Base-by-base conservation (phyloP, 108 stramenopile genomes). In the Cyclotella sp. region DNA sequence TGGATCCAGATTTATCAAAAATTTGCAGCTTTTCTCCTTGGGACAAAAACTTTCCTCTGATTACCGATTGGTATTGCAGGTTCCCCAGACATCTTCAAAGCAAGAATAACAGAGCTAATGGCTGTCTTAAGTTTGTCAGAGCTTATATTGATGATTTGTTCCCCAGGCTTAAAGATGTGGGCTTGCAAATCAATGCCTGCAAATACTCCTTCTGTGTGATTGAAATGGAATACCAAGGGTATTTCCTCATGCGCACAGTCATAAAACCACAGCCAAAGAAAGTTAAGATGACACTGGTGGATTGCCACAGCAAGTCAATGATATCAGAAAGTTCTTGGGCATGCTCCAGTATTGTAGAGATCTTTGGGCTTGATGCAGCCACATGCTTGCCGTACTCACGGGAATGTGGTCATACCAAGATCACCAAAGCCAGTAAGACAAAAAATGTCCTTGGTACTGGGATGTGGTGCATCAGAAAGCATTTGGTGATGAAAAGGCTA, bases 261-360 rank as follows among this genome's bases (percentile, higher is more conserved):
- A 76, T 76, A 2, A n/a, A 44, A 0, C 75, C 68, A 16, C 75
- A 69, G 27, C 19, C 29, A 45, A 68, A 39, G 14, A 76, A 68
- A 68, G 34, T 87, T 11, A 68, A 84, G 44, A 80, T 83, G 19
- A 83, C 84, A 14, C 44, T 64, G 13, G 45, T 47, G 11, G 28
- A 69, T 9, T 7, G 19, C 68, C 75, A 4, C 52, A 18, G 0
- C 16, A 46, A 15, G 52, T 27, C 11, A 75, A 49, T n/a, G 18
- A 67, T 12, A 1, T 75, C n/a, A 27, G 65, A 0, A 63, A 58
- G 16, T 67, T 65, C 14, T 26, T 82, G 14, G 75, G 75, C 34
- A 51, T 77, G 9, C 58, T 82, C 41, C 68, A 76, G 22, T 74
- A 74, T 58, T 77, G 77, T 39, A 21, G 75, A 7, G 71, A 82